These are phyloP conservation scores for Cryptococcus hybrid DNA, from an alignment of 1,284 basidiomycete genomes.

Conservation along the genomic window DNA sequence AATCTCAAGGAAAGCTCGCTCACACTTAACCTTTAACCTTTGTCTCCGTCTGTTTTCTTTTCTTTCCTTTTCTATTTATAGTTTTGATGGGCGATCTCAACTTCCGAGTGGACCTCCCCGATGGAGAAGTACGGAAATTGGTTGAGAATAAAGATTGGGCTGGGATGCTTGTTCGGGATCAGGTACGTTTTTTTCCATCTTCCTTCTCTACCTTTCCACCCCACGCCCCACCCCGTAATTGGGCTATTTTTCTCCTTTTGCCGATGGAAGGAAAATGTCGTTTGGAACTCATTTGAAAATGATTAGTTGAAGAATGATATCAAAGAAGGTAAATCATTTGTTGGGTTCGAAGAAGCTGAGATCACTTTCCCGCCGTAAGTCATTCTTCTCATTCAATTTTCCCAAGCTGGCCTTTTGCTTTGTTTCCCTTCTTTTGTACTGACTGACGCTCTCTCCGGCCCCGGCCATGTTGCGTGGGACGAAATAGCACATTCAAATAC, in stretches of 20 bases:
- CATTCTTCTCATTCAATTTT: neutral
- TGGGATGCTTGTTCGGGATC: constrained; percentile 36
- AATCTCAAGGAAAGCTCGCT: too few relatives aligned
- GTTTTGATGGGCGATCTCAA: constrained; percentile 48
- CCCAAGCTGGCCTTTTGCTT: neutral
- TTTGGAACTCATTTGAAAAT: too few relatives aligned
- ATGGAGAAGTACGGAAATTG: constrained; percentile 26
- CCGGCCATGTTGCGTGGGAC: too few relatives aligned
- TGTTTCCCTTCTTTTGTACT: too few relatives aligned
- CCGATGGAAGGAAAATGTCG: too few relatives aligned
- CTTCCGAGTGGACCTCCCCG: constrained; percentile 38
- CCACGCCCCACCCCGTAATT: neutral
- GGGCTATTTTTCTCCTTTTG: too few relatives aligned
- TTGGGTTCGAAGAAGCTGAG: constrained; percentile 28
- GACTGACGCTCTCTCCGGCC: too few relatives aligned
- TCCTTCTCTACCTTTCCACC: neutral
- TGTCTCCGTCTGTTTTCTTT: neutral
- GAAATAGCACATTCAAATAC: constrained; percentile 41
- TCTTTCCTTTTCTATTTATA: constrained; percentile 1
- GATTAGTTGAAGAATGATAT: constrained; percentile 28
- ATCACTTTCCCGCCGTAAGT: constrained; percentile 42
- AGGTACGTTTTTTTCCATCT: constrained; percentile 12
- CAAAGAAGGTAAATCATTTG: constrained; percentile 31
- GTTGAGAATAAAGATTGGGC: constrained; percentile 30
- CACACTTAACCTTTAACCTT: too few relatives aligned